Evolutionary conservation across 371 early-diverging fungal genomes (phyloP), one percentile per base, ranked within the genome.

Genomic region (Entomophthora muscae): DNA sequence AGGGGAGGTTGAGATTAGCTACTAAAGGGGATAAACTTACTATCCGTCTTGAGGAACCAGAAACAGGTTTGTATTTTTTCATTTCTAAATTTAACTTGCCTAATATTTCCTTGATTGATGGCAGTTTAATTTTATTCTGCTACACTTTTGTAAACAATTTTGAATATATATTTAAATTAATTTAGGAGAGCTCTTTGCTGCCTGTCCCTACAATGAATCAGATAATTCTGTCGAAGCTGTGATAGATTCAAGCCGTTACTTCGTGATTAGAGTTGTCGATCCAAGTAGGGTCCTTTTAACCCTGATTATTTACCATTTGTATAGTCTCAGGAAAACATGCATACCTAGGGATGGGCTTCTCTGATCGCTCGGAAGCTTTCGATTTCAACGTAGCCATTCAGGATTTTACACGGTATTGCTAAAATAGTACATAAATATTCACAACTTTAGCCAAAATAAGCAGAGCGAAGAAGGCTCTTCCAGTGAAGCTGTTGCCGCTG

Each of bases 301-400:
- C 1, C 13, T 65, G 2, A 7, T 30, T 28, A 22, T 23, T 33
- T 68, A 51, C 24, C 32, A 3, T 1, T 32, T 13, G 32, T 21
- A 23, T 22, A 28, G 3, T 65, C 23, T 57, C 64, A 76, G 79
- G 83, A n/a, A 79, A 83, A 23, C 88, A 89, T 71, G 92, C 93
- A 13, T 91, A 84, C 72, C 76, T 92, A 64, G 95, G 95, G 10
- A 72, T 94, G 66, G 95, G 95, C 1, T 91, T 94, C 68, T 76
- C 80, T 56, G 95, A 94, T 67, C 82, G 93, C 3, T 77, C 81
- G 31, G 83, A 83, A 69, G 87, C 95, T 1, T 94, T 94, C 76
- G 93, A 94, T 69, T 92, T 91, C 64, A 92, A 94, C 66, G 95
- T 92, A 3, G 84, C 90, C 0, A 70, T 94, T 7, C 92, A 92